Base-by-base conservation (phyloP, 192 early-diverging fungal genomes). In the Coemansia sp. region DNA sequence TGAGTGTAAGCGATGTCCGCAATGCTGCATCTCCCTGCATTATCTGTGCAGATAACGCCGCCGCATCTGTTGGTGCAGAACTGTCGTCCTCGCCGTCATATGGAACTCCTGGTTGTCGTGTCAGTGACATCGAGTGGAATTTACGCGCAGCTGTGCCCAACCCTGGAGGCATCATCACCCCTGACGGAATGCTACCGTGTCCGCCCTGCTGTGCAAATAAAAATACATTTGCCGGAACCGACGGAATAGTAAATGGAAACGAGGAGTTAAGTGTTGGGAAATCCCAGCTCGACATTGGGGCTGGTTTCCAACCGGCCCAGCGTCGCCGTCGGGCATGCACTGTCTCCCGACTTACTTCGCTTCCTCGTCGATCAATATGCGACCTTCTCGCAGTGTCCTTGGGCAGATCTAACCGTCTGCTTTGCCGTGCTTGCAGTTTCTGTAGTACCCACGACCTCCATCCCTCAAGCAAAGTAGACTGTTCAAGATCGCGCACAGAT, bases 241-340 rank as follows among this genome's bases (percentile, higher is more conserved):
- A 56, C 44, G 77, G 77, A 30, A 80, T 80, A 25, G 77, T 80
- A 47, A 80, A 80, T 32, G 77, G 77, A 32, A 74, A 80, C 38
- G 77, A 80, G 41, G 71, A 48, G 51, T 80, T 80, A 3, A 80
- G 77, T 25, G 77, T 80, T 7, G 77, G 68, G 62, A 80, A 80
- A 54, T 80, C 77, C 77, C 77, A 71, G 41, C 61, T 56, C 28
- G 65, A 31, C 5, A 64, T 49, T 6, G 56, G 22, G n/a, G 70
- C 54, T 4, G 56, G 22, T 23, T 31, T 52, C 71, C 67, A 80
- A 24, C 56, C 38, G 16, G 51, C 52, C 76, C 76, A 79, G 2
- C 68, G 56, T 49, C 64, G 74, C 50, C 71, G 61, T 21, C 38
- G n/a, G 22, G 50, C 64, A 21, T 28, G 28, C 12, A 25, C 10